phyloP scores from a whole-genome alignment of 2,329 filamentous ascomycete species.

The Teratosphaeria destructans region DNA sequence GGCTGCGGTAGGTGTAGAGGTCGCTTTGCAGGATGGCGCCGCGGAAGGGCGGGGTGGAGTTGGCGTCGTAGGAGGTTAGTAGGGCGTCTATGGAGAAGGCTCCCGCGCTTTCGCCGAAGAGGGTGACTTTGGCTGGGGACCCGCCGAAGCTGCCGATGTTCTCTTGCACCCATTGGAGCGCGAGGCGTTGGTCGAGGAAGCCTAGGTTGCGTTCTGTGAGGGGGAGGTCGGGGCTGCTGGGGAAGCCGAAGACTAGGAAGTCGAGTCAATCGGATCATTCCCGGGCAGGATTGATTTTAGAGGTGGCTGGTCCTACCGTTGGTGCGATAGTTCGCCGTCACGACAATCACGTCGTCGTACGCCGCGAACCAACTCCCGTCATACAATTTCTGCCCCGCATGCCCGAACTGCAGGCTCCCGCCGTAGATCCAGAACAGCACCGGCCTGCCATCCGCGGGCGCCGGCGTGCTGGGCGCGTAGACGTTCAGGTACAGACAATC shows the following conservation, averaged over 20 bases:
- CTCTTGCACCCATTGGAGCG: conserved; percentile 28
- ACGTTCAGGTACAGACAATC: conserved; percentile 27
- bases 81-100: conserved; percentile 23
- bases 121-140: conserved; percentile 26
- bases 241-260: conserved; percentile 31
- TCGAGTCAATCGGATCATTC: too few relatives aligned
- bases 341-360: conserved; percentile 27
- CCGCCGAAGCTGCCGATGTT: conserved; percentile 29
- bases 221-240: conserved; percentile 26
- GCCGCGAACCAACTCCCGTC: conserved; percentile 24
- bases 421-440: conserved; percentile 29
- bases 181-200: conserved; percentile 29
- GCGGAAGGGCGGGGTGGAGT: conserved; percentile 23
- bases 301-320: conserved; percentile 12
- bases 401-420: conserved; percentile 23
- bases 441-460: conserved; percentile 17
- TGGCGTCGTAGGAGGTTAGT: conserved; percentile 19
- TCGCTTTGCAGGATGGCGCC: conserved; percentile 25
- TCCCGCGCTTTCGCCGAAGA: conserved; percentile 27
- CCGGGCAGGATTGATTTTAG: too few relatives aligned
- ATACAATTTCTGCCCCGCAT: conserved; percentile 20
- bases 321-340: conserved; percentile 26
- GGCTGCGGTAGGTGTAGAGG: conserved; percentile 17
- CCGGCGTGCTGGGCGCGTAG: conserved; percentile 21
- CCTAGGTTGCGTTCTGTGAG: conserved; percentile 24